Base-by-base conservation (phyloP, 345 rosid genomes). In the Sonneratia caseolaris region DNA sequence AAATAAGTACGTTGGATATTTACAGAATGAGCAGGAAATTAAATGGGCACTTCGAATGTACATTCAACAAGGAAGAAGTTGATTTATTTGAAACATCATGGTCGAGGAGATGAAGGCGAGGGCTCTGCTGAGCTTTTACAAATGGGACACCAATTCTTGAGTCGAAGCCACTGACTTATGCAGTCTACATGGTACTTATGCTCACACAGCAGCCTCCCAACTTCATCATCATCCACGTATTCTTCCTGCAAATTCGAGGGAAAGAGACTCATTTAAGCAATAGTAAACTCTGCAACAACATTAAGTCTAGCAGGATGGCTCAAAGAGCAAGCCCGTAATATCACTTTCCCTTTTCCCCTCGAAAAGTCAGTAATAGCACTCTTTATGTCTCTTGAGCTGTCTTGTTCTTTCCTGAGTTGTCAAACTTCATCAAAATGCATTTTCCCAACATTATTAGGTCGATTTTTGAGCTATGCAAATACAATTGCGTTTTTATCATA, bases 111-210 rank as follows among this genome's bases (percentile, higher is more conserved):
- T 18, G 88, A 75, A 1, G 64, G 36, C 0, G 86, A 78, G 66
- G 83, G 62, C 55, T 84, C 87, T 35, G 88, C 97, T 18, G 87
- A 71, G 42, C 88, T 80, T 83, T 86, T 96, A 86, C 98, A 96
- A 76, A 92, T 79, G 22, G 99, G 97, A 76, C 99, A 91, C 98
- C 99, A 91, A 47, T 88, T 96, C 87, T 92, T 96, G 73, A 91
- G 78, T 81, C 87, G 81, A 79, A 91, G 83, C 99, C 99, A 96
- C 78, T 86, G 88, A 37, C 82, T 86, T 82, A 87, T 73, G 81
- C 98, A 96, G 24, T 71, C 76, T 56, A 80, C 14, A 62, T 96
- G 97, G 79, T 88, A 92, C 72, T 47, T 68, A 69, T 96, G 99
- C 82, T 85, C 86, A 71, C 99, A 96, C 16, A 76, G 84, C 79